These are phyloP conservation scores for Spatholobus suberectus DNA, from an alignment of 306 rosid species.

Conservation along the genomic window DNA sequence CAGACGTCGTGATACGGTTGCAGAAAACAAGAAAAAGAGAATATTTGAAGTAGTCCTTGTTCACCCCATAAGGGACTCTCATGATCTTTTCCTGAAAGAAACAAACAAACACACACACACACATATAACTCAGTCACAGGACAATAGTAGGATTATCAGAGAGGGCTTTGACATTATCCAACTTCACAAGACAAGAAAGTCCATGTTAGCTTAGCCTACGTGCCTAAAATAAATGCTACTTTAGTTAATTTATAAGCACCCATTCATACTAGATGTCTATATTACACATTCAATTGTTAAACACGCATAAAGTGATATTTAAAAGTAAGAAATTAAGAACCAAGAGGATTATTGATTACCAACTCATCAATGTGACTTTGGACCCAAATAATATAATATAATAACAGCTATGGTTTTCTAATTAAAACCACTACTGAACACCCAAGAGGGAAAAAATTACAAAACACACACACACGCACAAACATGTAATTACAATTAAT, in stretches of 20 bases:
- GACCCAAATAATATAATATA: not conserved
- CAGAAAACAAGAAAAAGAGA: slow-evolving; percentile 40
- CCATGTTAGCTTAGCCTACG: not conserved
- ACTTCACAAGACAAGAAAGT: not conserved
- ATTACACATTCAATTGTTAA: not conserved
- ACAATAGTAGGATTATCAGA: not conserved
- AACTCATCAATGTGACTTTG: not conserved
- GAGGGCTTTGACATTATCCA: not conserved
- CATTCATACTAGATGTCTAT: not conserved
- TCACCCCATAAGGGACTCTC: slow-evolving; percentile 35
- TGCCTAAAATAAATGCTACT: not conserved
- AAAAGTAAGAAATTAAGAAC: not conserved
- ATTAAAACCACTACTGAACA: not conserved
- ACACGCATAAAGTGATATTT: not conserved
- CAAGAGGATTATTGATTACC: not conserved
- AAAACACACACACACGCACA: not conserved
- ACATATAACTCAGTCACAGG: not conserved
- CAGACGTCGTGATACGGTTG: slow-evolving; percentile 21
- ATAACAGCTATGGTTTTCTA: not conserved
- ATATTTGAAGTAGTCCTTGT: slow-evolving; percentile 37
- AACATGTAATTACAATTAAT: not conserved
- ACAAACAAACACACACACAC: not conserved
- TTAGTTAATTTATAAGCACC: not conserved
- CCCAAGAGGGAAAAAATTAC: not conserved
- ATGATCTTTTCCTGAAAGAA: slow-evolving; percentile 35